phyloP scores from a whole-genome alignment of 2,329 filamentous ascomycete genomes.

The Colletotrichum plurivorum region DNA sequence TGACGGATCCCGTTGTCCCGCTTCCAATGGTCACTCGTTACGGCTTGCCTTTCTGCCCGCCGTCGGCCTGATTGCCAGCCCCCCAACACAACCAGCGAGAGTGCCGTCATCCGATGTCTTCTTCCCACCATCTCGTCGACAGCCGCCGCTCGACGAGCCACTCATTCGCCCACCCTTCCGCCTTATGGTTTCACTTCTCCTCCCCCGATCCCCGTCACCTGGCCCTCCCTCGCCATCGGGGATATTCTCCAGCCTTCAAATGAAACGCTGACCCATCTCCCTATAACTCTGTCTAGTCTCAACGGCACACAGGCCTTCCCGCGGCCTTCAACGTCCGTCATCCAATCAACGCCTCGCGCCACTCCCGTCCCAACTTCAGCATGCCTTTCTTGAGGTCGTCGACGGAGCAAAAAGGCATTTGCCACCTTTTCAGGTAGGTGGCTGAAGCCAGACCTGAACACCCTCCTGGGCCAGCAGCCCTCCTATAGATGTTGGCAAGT shows the following conservation, averaged over 20 bases:
- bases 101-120: conserved; percentile 29
- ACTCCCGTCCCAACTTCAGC: conserved; percentile 9
- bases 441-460: neutral
- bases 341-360: conserved; percentile 26
- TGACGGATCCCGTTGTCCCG: neutral
- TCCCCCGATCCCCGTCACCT: conserved; percentile 30
- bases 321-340: conserved; percentile 13
- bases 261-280: conserved; percentile 33
- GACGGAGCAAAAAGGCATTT: conserved; percentile 3
- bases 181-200: conserved; percentile 35
- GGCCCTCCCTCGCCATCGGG: conserved; percentile 25
- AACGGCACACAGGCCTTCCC: conserved; percentile 14
- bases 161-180: conserved; percentile 23
- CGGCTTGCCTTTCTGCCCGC: conserved; percentile 7
- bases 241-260: conserved; percentile 29
- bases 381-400: neutral
- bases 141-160: conserved; percentile 25
- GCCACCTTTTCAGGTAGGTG: neutral
- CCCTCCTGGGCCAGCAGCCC: neutral
- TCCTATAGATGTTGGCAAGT: no score
- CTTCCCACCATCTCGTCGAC: conserved; percentile 25
- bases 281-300: conserved; percentile 13
- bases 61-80: neutral
- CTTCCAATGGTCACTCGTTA: conserved; percentile 16
- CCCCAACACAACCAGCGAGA: conserved; percentile 5